Evolutionary conservation across 1,284 basidiomycete species (phyloP).

Genomic region (Cronartium ribicola): DNA sequence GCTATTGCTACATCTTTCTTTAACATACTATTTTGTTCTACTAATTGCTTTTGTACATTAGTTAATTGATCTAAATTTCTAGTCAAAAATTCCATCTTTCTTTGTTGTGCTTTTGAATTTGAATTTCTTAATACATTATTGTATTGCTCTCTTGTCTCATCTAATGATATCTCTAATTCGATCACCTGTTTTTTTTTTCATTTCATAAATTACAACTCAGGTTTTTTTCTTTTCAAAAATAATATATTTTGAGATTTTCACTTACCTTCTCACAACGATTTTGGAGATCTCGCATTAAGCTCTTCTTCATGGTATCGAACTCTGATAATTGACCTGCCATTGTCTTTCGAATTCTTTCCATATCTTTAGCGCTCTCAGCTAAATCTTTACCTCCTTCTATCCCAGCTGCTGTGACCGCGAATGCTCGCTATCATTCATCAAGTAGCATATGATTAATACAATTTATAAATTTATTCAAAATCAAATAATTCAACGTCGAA

Average conservation of each 20-base stretch:
- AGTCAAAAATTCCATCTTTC: conserved; percentile 98
- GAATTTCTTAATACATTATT: conserved; percentile 96
- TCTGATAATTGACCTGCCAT: conserved; percentile 96
- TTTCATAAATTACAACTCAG: background rate
- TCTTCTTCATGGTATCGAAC: conserved; percentile 98
- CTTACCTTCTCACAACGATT: conserved; percentile 97
- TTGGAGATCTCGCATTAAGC: conserved; percentile 95
- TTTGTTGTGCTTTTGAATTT: conserved; percentile 95
- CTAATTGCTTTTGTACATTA: conserved; percentile 96
- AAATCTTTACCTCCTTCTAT: conserved; percentile 94
- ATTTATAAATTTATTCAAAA: too few species aligned
- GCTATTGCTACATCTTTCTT: conserved; percentile 98
- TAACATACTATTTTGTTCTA: conserved; percentile 93
- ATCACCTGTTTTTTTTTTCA: conserved; percentile 88
- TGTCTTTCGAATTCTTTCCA: conserved; percentile 92
- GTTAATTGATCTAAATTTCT: conserved; percentile 95
- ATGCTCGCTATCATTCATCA: conserved; percentile 66
- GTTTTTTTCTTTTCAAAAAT: background rate
- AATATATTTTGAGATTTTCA: background rate
- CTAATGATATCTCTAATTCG: conserved; percentile 96
- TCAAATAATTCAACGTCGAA: conserved; percentile 26
- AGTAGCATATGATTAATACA: conserved; percentile 38
- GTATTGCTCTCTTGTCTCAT: conserved; percentile 98
- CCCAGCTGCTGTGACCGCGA: conserved; percentile 91
- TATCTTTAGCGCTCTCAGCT: conserved; percentile 91